phyloP scores from a whole-genome alignment of 441 rosid species.

The Raphanus hybrid region DNA sequence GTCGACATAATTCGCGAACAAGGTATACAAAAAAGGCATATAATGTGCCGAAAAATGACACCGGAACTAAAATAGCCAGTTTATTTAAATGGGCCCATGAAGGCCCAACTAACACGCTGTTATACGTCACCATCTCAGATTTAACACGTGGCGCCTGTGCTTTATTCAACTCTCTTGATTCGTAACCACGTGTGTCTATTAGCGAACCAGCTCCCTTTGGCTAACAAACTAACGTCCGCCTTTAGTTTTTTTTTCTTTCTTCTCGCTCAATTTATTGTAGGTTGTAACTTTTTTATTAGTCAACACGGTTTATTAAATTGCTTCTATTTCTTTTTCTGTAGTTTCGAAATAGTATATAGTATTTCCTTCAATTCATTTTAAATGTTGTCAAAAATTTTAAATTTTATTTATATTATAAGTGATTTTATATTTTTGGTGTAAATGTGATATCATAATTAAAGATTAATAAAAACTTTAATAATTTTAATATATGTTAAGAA shows the following conservation, averaged over 20 bases:
- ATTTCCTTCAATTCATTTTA: too few species aligned
- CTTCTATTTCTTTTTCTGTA: too few species aligned
- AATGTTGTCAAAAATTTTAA: too few species aligned
- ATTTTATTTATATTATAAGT: too few species aligned
- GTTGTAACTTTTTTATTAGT: not conserved
- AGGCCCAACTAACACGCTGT: slow-evolving; percentile 31
- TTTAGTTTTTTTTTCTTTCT: slow-evolving; percentile 3
- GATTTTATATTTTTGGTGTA: too few species aligned
- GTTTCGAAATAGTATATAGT: not conserved
- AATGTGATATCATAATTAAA: too few species aligned
- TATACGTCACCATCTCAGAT: slow-evolving; percentile 8
- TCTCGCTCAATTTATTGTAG: not conserved
- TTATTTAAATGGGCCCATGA: slow-evolving; percentile 21
- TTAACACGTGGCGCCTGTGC: slow-evolving; percentile 28
- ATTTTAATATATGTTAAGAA: too few species aligned
- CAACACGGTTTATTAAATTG: slow-evolving; percentile 5
- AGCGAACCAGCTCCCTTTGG: slow-evolving; percentile 12
- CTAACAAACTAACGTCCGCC: slow-evolving; percentile 20
- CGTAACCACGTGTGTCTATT: slow-evolving; percentile 33
- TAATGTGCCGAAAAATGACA: not conserved
- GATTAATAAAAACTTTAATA: too few species aligned
- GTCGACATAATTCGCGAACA: slow-evolving; percentile 5
- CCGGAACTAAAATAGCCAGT: slow-evolving; percentile 14
- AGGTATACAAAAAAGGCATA: slow-evolving; percentile 9
- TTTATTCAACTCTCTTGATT: slow-evolving; percentile 26